Percentiles rank a stretch among this genome's conserved stretches.
Evolutionary conservation across 176 grass and related monocot species (phyloP).

Genomic region (Puccinellia tenuiflora): DNA sequence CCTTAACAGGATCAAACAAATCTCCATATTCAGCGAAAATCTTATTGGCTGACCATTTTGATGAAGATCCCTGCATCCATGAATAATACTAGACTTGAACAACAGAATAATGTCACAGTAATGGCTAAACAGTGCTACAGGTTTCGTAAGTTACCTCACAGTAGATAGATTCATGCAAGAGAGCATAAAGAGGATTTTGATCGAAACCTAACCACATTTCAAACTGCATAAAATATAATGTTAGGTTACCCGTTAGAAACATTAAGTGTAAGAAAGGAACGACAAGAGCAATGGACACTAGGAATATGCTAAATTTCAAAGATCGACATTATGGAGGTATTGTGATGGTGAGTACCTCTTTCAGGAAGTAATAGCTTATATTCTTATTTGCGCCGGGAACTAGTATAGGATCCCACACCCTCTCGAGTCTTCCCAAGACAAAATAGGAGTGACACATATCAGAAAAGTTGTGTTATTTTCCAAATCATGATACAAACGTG

Average conservation of each 20-base stretch:
- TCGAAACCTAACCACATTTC: conserved; percentile 89
- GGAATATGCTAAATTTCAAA: neutral
- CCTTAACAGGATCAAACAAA: conserved; percentile 79
- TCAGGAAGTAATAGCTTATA: conserved; percentile 91
- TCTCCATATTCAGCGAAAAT: conserved; percentile 36
- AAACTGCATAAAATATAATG: conserved; percentile 43
- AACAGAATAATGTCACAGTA: neutral
- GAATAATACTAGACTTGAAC: neutral
- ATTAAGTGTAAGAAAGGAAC: neutral
- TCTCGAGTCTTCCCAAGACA: conserved; percentile 63
- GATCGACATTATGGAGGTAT: neutral
- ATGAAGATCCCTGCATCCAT: conserved; percentile 60
- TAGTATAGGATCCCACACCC: conserved; percentile 93
- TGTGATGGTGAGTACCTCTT: conserved; percentile 47
- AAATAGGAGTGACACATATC: conserved; percentile 11
- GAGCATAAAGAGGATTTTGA: conserved; percentile 77
- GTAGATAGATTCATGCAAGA: conserved; percentile 90
- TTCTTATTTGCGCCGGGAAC: conserved; percentile 60
- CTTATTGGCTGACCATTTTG: conserved; percentile 86
- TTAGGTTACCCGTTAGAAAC: conserved; percentile 6
- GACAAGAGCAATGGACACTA: neutral
- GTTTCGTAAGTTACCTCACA: conserved; percentile 53
- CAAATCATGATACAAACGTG: conserved; percentile 1
- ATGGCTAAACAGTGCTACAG: neutral
- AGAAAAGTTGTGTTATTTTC: neutral